phyloP scores from a whole-genome alignment of 148 eudicot species.

The Amaranthus hypochondriacus region DNA sequence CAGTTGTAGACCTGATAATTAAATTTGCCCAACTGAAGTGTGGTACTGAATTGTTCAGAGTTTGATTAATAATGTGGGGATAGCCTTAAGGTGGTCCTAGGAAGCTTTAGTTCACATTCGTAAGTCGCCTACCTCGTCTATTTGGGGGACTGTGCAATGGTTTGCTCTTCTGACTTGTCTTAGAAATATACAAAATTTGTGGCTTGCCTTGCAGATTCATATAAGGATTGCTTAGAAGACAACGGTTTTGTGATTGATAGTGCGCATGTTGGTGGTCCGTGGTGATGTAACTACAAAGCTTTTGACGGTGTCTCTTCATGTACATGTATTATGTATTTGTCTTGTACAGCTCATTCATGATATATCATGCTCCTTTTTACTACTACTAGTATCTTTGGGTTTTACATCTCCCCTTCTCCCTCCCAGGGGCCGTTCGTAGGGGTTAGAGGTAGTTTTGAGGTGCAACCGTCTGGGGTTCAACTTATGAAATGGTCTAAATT shows the following conservation, averaged over 20 bases:
- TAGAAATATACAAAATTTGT: background rate
- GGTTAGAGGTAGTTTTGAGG: background rate
- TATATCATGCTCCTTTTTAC: background rate
- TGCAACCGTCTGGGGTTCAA: too few relatives aligned
- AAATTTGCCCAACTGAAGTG: conserved; percentile 38
- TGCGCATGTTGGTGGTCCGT: background rate
- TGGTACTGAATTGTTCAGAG: background rate
- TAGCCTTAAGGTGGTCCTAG: background rate
- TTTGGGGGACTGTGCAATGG: background rate
- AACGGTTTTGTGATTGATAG: background rate
- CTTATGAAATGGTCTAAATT: too few relatives aligned
- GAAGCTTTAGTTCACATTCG: too few relatives aligned
- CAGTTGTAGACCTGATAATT: conserved; percentile 50
- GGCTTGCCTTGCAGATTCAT: background rate
- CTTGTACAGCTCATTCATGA: background rate
- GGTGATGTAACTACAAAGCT: background rate
- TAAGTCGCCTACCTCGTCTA: too few relatives aligned
- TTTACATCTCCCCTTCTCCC: background rate
- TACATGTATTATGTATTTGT: background rate
- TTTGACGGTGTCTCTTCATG: background rate
- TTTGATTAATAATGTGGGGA: background rate
- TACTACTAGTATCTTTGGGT: background rate
- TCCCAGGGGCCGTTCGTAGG: background rate
- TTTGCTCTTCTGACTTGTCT: background rate
- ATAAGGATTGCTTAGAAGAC: too few relatives aligned